Evolutionary conservation across 2,329 filamentous ascomycete species (phyloP), one percentile per base, ranked within the genome.

Genomic region (Apiospora aurea): DNA sequence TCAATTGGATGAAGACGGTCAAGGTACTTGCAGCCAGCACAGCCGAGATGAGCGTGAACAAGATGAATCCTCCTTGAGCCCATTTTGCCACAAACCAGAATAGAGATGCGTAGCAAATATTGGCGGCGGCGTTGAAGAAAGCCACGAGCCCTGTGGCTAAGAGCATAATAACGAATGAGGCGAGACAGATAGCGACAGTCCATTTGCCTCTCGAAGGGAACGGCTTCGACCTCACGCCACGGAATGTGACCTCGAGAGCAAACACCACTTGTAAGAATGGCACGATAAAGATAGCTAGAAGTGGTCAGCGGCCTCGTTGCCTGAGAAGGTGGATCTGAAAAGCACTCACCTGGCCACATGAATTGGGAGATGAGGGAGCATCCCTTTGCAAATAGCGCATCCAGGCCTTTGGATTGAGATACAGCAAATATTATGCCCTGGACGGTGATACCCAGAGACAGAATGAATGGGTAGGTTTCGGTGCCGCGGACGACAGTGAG

Each of bases 211-310:
- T 86, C 1, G 86, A 83, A 5, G 87, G 85, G 75, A 93, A 93
- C 1, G 90, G 86, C 66, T 84, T 84, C 66, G 81, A 83, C 74
- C 83, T 85, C 38, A 91, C 79, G 14, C 88, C 87, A 75, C 91
- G 85, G 21, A 89, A 76, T 0, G 88, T 84, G 46, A 88, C 86
- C 79, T 94, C 92, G 72, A 91, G 74, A 18, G 88, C 89, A 75
- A 93, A 93, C 21, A 92, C 85, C 26, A 93, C 77, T 75, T 93
- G 91, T 44, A 91, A 87, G 74, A 87, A 92, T 38, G 91, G 91
- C 11, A 90, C 87, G 70, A 93, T 85, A 76, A 93, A 93, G 47
- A 93, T 85, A 10, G 89, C 92, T 92, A 71, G 47, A 38, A 13
- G 4, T 21, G 46, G 69, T 82, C 76, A 83, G 82, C 73, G 73